Evolutionary conservation across 345 rosid genomes (phyloP).

Genomic region (Anastatica hierochuntica): DNA sequence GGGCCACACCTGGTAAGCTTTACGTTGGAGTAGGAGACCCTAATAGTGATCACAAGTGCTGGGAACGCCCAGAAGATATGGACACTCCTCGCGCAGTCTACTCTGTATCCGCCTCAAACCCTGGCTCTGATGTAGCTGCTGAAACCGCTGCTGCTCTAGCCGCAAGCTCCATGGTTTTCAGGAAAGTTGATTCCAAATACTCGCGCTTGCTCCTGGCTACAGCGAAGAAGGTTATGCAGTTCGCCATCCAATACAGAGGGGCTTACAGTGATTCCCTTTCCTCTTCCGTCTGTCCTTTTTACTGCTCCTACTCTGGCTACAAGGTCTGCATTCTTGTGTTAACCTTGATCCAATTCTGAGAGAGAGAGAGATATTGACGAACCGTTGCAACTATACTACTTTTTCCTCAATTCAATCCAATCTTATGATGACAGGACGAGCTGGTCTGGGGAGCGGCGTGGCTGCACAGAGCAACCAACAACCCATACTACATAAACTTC

Average conservation of each 20-base stretch:
- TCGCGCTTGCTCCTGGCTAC: slow-evolving; percentile 43
- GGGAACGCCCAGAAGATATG: slow-evolving; percentile 98
- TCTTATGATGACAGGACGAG: slow-evolving; percentile 52
- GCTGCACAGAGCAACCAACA: slow-evolving; percentile 66
- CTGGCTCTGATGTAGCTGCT: slow-evolving; percentile 90
- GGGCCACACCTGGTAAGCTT: slow-evolving; percentile 62
- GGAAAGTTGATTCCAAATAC: slow-evolving; percentile 48
- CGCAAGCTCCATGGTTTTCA: slow-evolving; percentile 69
- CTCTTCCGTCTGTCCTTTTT: slow-evolving; percentile 66
- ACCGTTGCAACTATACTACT: too few relatives aligned
- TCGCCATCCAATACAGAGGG: slow-evolving; percentile 68
- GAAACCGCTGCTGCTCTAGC: slow-evolving; percentile 84
- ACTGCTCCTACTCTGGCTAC: slow-evolving; percentile 83
- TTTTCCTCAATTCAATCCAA: not conserved
- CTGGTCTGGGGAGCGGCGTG: slow-evolving; percentile 85
- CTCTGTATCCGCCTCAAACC: slow-evolving; percentile 56
- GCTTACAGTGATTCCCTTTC: slow-evolving; percentile 77
- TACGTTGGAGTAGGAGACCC: slow-evolving; percentile 96
- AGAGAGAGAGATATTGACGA: too few relatives aligned
- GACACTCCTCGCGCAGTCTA: slow-evolving; percentile 69
- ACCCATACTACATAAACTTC: slow-evolving; percentile 40
- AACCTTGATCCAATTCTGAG: not conserved
- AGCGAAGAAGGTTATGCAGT: slow-evolving; percentile 60
- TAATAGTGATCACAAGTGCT: slow-evolving; percentile 74
- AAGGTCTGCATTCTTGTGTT: slow-evolving; percentile 33